Percentiles rank a stretch among this genome's conserved stretches.
These are phyloP conservation scores for Fusarium marasasianum DNA, from an alignment of 2,329 filamentous ascomycete genomes.

Conservation along the genomic window DNA sequence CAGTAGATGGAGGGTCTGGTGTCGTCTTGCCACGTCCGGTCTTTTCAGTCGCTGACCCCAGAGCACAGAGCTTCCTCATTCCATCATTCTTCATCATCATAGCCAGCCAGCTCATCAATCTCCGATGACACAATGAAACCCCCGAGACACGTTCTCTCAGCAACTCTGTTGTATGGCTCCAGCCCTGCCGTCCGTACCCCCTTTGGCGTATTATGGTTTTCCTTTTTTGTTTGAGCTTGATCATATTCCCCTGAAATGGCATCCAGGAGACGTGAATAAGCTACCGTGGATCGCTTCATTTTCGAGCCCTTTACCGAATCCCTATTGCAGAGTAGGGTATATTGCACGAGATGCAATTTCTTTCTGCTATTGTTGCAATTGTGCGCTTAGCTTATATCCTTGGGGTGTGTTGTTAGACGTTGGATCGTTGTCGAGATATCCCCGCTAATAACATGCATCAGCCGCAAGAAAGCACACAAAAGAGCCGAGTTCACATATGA, in stretches of 20 bases:
- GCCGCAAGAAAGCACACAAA: constrained; percentile 1
- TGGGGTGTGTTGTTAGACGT: constrained; percentile 31
- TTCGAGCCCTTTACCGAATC: not conserved
- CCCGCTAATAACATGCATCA: not conserved
- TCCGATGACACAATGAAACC: constrained; percentile 33
- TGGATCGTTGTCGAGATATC: not conserved
- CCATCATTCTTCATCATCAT: constrained; percentile 29
- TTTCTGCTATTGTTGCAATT: not conserved
- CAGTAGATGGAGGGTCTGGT: constrained; percentile 23
- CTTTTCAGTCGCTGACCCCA: constrained; percentile 30
- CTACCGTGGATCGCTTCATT: not conserved
- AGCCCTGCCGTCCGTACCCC: not conserved
- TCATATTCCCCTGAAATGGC: not conserved
- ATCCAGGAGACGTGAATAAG: not conserved
- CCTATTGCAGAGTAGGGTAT: not conserved
- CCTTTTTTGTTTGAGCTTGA: not conserved
- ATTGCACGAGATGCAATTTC: not conserved
- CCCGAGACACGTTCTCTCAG: constrained; percentile 32
- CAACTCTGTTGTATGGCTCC: constrained; percentile 29
- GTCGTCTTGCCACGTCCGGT: constrained; percentile 30
- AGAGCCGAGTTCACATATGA: constrained; percentile 5
- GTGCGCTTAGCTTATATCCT: not conserved
- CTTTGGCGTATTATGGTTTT: not conserved
- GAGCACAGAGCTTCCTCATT: constrained; percentile 25
- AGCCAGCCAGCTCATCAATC: constrained; percentile 40